These are phyloP conservation scores for Cinchona pubescens DNA, from an alignment of 257 asterid genomes.

Conservation along the genomic window DNA sequence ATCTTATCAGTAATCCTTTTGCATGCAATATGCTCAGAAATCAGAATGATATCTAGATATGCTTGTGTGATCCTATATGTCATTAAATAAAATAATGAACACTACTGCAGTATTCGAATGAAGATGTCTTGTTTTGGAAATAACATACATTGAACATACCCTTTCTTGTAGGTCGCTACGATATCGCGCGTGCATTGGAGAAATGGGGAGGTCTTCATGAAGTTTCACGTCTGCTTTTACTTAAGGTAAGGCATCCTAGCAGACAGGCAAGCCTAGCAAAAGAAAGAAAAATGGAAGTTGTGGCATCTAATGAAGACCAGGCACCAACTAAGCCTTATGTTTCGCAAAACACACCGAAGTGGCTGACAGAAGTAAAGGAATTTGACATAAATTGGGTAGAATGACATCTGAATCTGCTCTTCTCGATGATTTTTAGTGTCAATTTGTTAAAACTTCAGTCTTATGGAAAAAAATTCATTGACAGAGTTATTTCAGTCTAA, in stretches of 20 bases:
- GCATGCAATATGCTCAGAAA: no score
- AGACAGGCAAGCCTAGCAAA: conserved; percentile 50
- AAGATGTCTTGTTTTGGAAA: no score
- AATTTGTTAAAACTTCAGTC: no score
- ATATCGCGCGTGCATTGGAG: conserved; percentile 90
- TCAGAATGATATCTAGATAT: no score
- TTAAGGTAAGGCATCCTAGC: conserved; percentile 76
- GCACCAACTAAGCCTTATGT: conserved; percentile 37
- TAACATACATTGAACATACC: not conserved
- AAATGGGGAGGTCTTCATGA: conserved; percentile 98
- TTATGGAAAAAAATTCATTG: no score
- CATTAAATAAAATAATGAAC: no score
- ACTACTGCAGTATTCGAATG: no score
- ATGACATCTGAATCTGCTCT: conserved; percentile 10
- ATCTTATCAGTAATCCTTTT: not conserved
- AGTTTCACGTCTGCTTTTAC: conserved; percentile 81
- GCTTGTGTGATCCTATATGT: not conserved
- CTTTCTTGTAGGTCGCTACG: conserved; percentile 58
- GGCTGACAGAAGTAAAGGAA: conserved; percentile 68
- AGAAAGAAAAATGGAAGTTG: conserved; percentile 51
- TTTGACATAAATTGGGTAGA: conserved; percentile 85
- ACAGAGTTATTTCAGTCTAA: not conserved
- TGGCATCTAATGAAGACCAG: conserved; percentile 32
- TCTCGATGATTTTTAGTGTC: no score
- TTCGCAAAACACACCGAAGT: conserved; percentile 61